phyloP scores from a whole-genome alignment of 352 stramenopile genomes.

The Phytophthora sp. region DNA sequence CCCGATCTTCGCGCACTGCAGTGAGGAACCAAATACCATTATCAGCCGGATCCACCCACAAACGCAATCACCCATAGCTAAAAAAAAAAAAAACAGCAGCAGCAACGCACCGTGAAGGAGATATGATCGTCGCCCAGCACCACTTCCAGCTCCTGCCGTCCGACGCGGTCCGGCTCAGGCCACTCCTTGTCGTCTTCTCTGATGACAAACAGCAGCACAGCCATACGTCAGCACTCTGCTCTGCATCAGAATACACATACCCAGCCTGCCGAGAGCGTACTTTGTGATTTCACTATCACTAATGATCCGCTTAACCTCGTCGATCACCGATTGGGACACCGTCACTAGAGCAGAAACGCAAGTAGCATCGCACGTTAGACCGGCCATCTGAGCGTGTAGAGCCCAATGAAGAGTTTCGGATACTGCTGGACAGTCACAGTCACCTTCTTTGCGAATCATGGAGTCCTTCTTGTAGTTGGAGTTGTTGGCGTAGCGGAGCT shows the following conservation, averaged over 20 bases:
- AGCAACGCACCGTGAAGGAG: conserved; percentile 90
- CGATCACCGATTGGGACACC: conserved; percentile 91
- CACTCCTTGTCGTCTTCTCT: conserved; percentile 96
- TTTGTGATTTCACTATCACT: conserved; percentile 92
- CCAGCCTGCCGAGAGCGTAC: conserved; percentile 34
- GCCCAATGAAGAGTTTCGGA: background rate
- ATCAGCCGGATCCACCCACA: background rate
- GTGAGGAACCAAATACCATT: background rate
- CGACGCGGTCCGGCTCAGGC: conserved; percentile 93
- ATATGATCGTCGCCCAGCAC: conserved; percentile 96
- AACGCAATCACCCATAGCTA: background rate
- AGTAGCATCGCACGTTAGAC: conserved; percentile 1
- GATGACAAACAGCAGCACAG: conserved; percentile 12
- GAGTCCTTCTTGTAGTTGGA: conserved; percentile 98
- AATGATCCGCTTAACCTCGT: conserved; percentile 96
- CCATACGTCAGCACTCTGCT: conserved; percentile 2
- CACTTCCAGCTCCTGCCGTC: conserved; percentile 96
- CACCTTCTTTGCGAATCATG: conserved; percentile 97
- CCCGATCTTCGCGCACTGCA: conserved; percentile 95
- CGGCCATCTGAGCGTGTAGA: background rate
- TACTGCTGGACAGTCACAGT: background rate
- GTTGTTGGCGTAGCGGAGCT: conserved; percentile 97
- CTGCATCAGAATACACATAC: background rate
- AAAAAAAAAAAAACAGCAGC: background rate
- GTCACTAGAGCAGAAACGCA: conserved; percentile 60